phyloP scores from a whole-genome alignment of 352 stramenopile species.

The Phytophthora aleatoria region DNA sequence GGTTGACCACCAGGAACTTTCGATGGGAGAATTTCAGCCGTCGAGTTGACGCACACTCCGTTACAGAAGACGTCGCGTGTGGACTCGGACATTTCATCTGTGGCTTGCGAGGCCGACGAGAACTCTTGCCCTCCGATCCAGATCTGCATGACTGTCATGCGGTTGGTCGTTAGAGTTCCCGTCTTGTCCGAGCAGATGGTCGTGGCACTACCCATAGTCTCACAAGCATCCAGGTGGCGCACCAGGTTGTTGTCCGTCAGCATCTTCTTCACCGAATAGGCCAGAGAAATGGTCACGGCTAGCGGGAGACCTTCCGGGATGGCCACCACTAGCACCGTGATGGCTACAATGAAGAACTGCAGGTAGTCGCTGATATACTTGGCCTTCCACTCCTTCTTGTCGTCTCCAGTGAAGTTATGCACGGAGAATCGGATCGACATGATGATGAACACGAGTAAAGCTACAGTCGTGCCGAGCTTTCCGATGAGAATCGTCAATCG shows the following conservation, averaged over 20 bases:
- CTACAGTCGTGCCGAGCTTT: constrained; percentile 75
- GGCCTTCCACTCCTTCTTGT: constrained; percentile 46
- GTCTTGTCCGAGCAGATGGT: constrained; percentile 99
- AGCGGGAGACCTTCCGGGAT: constrained; percentile 98
- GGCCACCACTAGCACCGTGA: constrained; percentile 95
- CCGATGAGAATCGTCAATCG: constrained; percentile 83
- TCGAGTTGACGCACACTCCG: constrained; percentile 76
- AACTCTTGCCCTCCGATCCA: constrained; percentile 78
- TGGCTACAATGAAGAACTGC: constrained; percentile 85
- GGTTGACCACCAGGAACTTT: constrained; percentile 57
- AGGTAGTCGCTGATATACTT: constrained; percentile 74
- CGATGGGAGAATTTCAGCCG: constrained; percentile 64
- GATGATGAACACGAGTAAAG: constrained; percentile 79
- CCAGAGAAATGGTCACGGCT: constrained; percentile 96
- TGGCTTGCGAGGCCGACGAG: constrained; percentile 46
- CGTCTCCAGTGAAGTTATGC: constrained; percentile 54
- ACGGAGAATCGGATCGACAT: constrained; percentile 78
- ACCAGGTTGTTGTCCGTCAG: constrained; percentile 90
- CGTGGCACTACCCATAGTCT: constrained; percentile 95
- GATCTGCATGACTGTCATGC: constrained; percentile 96
- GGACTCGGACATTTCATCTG: constrained; percentile 62
- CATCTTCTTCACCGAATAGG: constrained; percentile 96
- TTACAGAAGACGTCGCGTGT: constrained; percentile 75
- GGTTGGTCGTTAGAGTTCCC: constrained; percentile 96
- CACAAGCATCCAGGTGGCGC: constrained; percentile 85